Conservation (phyloP, 176 grass and related monocot species). For the Oryza rufipogon region DNA sequence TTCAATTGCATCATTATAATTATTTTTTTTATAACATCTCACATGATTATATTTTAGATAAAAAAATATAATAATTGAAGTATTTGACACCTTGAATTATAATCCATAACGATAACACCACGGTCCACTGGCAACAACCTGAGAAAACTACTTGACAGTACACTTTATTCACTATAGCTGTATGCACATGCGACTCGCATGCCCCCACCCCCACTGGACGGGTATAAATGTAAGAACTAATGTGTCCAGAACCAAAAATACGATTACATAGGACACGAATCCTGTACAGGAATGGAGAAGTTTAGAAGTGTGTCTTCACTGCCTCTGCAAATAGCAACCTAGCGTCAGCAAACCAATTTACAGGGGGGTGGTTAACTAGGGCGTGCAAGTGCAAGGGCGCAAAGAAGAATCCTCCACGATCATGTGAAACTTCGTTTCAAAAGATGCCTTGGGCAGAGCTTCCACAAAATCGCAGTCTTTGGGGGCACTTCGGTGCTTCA, state of each 20-base stretch:
- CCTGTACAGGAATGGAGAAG: constrained; percentile 49
- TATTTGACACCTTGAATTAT: no score
- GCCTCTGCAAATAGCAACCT: constrained; percentile 32
- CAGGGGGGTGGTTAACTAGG: constrained; percentile 51
- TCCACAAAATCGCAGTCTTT: constrained; percentile 46
- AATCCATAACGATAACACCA: background rate
- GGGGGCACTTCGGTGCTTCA: constrained; percentile 33
- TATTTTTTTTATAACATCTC: no score
- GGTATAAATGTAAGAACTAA: constrained; percentile 35
- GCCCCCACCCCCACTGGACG: constrained; percentile 24
- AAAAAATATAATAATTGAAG: no score
- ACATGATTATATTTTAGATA: no score
- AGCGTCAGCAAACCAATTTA: constrained; percentile 57
- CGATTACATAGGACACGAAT: constrained; percentile 55
- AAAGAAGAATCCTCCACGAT: constrained; percentile 24
- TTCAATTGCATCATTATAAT: no score
- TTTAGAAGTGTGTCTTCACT: constrained; percentile 26
- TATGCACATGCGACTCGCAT: constrained; percentile 37
- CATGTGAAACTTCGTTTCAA: constrained; percentile 34
- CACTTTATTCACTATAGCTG: constrained; percentile 38
- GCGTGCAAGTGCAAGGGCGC: constrained; percentile 42
- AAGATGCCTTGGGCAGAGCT: constrained; percentile 42
- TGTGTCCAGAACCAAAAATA: constrained; percentile 42
- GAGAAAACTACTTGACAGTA: constrained; percentile 6
- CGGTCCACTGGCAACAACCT: background rate